Percentiles rank a stretch among this genome's conserved stretches.
phyloP scores from a whole-genome alignment of 352 stramenopile genomes.

The Globisporangium mamillatum region DNA sequence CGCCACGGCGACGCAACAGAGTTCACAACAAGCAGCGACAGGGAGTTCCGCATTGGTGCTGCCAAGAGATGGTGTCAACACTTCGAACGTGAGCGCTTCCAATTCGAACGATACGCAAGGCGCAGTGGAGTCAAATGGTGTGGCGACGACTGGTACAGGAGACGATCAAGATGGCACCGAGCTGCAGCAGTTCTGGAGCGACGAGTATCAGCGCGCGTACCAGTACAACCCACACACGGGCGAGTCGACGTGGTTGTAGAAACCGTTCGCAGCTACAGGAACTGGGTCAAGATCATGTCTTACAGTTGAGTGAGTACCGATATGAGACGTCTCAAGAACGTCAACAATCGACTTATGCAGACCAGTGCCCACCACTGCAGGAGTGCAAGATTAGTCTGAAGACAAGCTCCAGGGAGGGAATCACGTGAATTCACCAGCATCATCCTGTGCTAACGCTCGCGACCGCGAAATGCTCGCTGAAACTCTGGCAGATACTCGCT shows the following conservation, averaged over 20 bases:
- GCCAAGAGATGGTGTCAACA: too few relatives aligned
- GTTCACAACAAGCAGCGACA: not conserved
- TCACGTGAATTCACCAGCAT: conserved; percentile 55
- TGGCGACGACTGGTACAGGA: not conserved
- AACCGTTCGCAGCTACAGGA: too few relatives aligned
- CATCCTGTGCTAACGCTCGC: conserved; percentile 51
- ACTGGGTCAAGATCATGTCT: too few relatives aligned
- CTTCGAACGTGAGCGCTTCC: too few relatives aligned
- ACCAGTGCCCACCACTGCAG: not conserved
- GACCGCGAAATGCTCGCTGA: conserved; percentile 41
- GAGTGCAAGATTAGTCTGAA: not conserved
- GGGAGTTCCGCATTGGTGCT: too few relatives aligned
- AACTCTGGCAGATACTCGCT: conserved; percentile 38
- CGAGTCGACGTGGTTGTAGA: conserved; percentile 41
- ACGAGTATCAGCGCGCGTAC: conserved; percentile 54
- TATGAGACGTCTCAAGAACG: too few relatives aligned
- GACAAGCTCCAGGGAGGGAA: conserved; percentile 35
- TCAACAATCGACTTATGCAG: not conserved
- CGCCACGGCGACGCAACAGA: not conserved
- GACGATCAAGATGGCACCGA: conserved; percentile 5
- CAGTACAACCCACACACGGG: conserved; percentile 43
- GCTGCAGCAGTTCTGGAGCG: conserved; percentile 52
- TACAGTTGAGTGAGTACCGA: too few relatives aligned
- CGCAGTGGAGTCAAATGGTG: too few relatives aligned
- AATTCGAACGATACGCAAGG: too few relatives aligned